Base-by-base conservation (phyloP, 495 filamentous ascomycete genomes). In the Hypoxylon crocopeplum region DNA sequence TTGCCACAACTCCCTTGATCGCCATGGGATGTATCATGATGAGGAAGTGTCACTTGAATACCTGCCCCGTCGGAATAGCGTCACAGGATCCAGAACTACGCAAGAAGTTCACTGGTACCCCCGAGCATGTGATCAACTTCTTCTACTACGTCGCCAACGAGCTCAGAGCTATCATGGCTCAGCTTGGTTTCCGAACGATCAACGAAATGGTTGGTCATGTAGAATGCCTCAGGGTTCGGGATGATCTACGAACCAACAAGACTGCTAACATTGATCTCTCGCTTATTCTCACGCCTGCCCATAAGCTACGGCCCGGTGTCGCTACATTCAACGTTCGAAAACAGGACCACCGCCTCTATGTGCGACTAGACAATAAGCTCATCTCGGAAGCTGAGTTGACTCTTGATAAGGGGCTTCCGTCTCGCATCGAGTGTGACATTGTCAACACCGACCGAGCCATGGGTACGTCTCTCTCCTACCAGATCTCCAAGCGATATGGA, bases 121-220 rank as follows among this genome's bases (percentile, higher is more conserved):
- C 94, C 5, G 94, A 99, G 75, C 91, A 99, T 69, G 94, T 97
- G 38, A 99, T 99, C 75, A 99, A 99, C 81, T 99, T 98, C 83
- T 99, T 99, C 79, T 99, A 97, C 77, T 99, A 99, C 66, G 82
- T 99, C 40, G 87, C 95, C 57, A 99, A 99, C 67, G 94, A 99
- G 79, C 86, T 99, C 55, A 88, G 94, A 59, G 93, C 94, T 13
- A 97, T 99, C 75, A 98, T 99, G 94, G 93, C 94, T 22, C 93
- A 89, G 73, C 83, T 98, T 62, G 94, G 94, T 49, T 89, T 97
- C 81, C 85, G 94, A 40, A 96, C 89, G 22, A 86, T 99, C 70
- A 99, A 99, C 65, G 94, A 99, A 74, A 98, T 98, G 94, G 90
- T 99, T 64, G 94, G 94, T 16, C 93, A 87, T 59, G 93, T 90